These are phyloP conservation scores for Skeletonema grethae DNA, from an alignment of 108 stramenopile species.

Conservation along the genomic window DNA sequence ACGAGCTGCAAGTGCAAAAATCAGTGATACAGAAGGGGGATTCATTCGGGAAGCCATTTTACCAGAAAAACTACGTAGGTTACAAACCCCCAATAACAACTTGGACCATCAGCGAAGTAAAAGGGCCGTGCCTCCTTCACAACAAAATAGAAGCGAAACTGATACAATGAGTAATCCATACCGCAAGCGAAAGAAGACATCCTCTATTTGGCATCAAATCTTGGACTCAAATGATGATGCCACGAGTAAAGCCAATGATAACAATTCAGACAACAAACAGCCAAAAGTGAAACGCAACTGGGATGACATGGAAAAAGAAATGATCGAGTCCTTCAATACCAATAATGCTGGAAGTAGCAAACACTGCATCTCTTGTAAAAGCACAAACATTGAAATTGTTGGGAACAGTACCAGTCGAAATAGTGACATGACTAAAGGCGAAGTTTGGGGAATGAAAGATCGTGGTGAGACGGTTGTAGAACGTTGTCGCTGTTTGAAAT, in stretches of 20 bases:
- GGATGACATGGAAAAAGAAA: constrained; percentile 34
- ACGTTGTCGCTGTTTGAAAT: constrained; percentile 62
- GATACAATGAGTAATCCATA: constrained; percentile 33
- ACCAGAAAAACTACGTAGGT: constrained; percentile 51
- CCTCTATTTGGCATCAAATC: constrained; percentile 70
- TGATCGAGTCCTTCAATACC: constrained; percentile 7
- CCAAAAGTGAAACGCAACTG: constrained; percentile 19
- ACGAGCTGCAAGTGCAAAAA: not conserved
- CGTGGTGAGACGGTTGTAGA: constrained; percentile 54
- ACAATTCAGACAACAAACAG: not conserved
- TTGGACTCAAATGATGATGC: constrained; percentile 46
- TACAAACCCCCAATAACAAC: constrained; percentile 7
- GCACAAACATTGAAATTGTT: constrained; percentile 47
- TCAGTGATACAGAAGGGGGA: constrained; percentile 54
- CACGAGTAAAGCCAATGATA: not conserved
- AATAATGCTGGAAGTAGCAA: not conserved
- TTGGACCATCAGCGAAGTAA: constrained; percentile 16
- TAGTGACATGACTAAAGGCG: constrained; percentile 70
- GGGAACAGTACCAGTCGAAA: constrained; percentile 69
- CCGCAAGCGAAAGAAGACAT: constrained; percentile 48
- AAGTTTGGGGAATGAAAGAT: constrained; percentile 77
- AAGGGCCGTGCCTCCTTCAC: constrained; percentile 3
- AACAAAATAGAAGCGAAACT: not conserved
- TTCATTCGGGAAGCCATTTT: constrained; percentile 57
- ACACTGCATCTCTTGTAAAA: constrained; percentile 51